Evolutionary conservation across 2,329 filamentous ascomycete genomes (phyloP).

Genomic region (Leptographium lundbergii): DNA sequence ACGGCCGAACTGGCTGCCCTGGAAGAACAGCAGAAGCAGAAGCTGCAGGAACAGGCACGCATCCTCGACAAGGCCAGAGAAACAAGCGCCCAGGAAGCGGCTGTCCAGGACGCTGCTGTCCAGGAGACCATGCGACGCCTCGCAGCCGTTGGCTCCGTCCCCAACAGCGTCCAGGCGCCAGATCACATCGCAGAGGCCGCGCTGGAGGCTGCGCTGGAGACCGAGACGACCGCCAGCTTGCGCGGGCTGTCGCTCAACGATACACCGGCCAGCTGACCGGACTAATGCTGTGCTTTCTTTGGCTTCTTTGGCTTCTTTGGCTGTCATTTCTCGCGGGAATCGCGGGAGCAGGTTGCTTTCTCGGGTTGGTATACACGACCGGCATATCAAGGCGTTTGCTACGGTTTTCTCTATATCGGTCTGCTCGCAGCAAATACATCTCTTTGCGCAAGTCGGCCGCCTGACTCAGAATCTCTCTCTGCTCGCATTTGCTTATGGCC

Average conservation of each 20-base stretch:
- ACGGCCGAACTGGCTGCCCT: slow-evolving; percentile 77
- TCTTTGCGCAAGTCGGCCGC: not conserved
- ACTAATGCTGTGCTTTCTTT: not conserved
- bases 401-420: not conserved
- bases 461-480: no score
- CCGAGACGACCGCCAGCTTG: slow-evolving; percentile 8
- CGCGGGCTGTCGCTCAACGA: slow-evolving; percentile 24
- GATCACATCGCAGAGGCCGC: not conserved
- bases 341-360: not conserved
- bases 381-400: not conserved
- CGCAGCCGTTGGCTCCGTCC: slow-evolving; percentile 29
- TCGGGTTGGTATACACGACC: not conserved
- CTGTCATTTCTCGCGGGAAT: not conserved
- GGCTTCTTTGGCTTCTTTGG: not conserved
- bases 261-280: not conserved
- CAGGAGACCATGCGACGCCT: slow-evolving; percentile 34
- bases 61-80: not conserved
- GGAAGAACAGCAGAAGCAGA: slow-evolving; percentile 44
- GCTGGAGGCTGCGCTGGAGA: slow-evolving; percentile 3
- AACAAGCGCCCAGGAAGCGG: no score
- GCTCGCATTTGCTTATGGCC: not conserved
- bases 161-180: not conserved
- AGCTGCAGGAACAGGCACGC: slow-evolving; percentile 20
- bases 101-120: slow-evolving; percentile 6
- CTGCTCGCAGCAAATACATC: no score